These are phyloP conservation scores for Phytopythium vexans DNA, from an alignment of 352 stramenopile species.

Conservation along the genomic window DNA sequence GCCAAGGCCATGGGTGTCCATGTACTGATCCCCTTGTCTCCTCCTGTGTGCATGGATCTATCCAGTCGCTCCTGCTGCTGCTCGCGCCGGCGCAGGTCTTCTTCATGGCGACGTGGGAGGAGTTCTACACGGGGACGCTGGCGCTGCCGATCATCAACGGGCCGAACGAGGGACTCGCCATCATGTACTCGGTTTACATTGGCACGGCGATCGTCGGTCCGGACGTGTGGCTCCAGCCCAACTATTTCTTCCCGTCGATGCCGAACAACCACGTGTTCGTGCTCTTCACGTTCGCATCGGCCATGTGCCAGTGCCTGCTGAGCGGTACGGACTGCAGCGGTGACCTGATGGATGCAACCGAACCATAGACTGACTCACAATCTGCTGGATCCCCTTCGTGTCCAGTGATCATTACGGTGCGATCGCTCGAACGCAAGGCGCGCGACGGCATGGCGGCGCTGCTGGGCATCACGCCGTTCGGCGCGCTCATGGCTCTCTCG, in stretches of 20 bases:
- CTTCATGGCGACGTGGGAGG: constrained; percentile 98
- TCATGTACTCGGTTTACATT: constrained; percentile 85
- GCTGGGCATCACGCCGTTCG: constrained; percentile 62
- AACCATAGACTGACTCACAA: not conserved
- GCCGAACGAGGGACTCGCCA: constrained; percentile 93
- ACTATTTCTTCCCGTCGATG: constrained; percentile 52
- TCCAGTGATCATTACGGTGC: constrained; percentile 61
- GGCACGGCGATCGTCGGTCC: constrained; percentile 60
- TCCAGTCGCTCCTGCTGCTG: constrained; percentile 71
- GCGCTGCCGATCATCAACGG: constrained; percentile 95
- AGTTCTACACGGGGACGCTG: constrained; percentile 96
- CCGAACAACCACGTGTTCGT: constrained; percentile 82
- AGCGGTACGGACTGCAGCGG: constrained; percentile 39
- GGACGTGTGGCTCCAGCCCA: constrained; percentile 62
- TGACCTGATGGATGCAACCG: no score
- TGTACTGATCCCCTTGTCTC: constrained; percentile 2
- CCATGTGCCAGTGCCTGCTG: constrained; percentile 67
- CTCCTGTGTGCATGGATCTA: constrained; percentile 8
- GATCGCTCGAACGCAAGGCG: constrained; percentile 52
- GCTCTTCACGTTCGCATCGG: constrained; percentile 60
- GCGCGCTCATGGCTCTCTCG: constrained; percentile 63
- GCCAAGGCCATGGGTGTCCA: constrained; percentile 4
- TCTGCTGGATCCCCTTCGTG: constrained; percentile 3
- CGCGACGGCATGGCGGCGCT: constrained; percentile 63
- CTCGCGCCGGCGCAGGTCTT: constrained; percentile 88